phyloP scores from a whole-genome alignment of 139 green algal genomes.

The Parachlorella kessleri region DNA sequence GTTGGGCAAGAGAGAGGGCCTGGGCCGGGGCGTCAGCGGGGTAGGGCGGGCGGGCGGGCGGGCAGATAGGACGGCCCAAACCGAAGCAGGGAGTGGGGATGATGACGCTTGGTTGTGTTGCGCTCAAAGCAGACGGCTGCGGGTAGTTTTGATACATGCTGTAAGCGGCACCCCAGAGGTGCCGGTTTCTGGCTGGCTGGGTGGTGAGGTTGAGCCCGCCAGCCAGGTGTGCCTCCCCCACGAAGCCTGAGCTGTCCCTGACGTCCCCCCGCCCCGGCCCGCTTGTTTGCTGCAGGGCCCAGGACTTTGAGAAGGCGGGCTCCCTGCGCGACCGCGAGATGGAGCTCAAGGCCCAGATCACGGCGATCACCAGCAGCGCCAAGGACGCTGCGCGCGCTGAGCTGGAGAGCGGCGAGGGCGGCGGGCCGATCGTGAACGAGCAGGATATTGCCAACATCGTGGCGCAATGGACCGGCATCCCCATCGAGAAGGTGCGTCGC shows the following conservation, averaged over 20 bases:
- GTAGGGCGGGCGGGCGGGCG: not conserved
- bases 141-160: too few species aligned
- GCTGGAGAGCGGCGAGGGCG: conserved; percentile 74
- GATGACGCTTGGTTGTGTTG: not conserved
- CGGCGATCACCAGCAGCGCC: conserved; percentile 66
- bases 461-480: conserved; percentile 92
- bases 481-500: conserved; percentile 76
- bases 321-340: conserved; percentile 96
- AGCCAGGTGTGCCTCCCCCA: too few species aligned
- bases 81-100: not conserved
- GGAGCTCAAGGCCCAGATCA: conserved; percentile 97
- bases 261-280: not conserved
- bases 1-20: too few species aligned
- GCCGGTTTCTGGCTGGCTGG: too few species aligned
- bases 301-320: conserved; percentile 94
- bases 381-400: conserved; percentile 60
- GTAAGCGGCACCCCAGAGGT: too few species aligned
- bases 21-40: not conserved
- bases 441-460: conserved; percentile 97
- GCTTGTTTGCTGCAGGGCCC: conserved; percentile 14
- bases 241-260: too few species aligned
- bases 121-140: not conserved
- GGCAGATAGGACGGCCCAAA: not conserved
- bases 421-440: conserved; percentile 83
- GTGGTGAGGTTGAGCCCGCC: too few species aligned